Evolutionary conservation across 441 rosid species (phyloP), one percentile per base, ranked within the genome.

Genomic region (Metrosideros polymorpha): DNA sequence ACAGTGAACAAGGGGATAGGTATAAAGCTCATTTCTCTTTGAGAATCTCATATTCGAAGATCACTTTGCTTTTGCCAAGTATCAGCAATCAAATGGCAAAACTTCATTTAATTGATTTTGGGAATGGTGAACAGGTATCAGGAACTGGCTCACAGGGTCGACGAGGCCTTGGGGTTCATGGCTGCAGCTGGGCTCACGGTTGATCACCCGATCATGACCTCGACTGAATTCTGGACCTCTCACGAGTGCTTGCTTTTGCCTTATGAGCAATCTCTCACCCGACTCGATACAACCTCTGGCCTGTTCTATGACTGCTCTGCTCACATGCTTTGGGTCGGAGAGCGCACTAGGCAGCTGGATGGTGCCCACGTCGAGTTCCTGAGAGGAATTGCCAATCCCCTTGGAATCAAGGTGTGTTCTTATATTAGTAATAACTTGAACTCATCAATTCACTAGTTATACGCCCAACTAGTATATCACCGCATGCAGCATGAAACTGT

Each of bases 171-270:
- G 63, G 88, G 88, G 25, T 86, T 86, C 51, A 86, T 86, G 88
- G 82, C 85, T 52, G 88, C 88, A 0, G 88, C 88, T 6, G 88
- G 88, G 57, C 85, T 86, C 50, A 86, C 88, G 0, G 83, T 83
- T 57, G 88, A 86, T 17, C 88, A 86, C 66, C 88, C 88, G 9
- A 53, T 86, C 82, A 86, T 86, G 87, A 86, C 87, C 61, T 35
- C 87, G 3, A 85, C 87, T 0, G 87, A 85, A 39, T 85, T 85
- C 83, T 86, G 88, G 88, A 86, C 88, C 84, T 86, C 88, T 61
- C 88, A 86, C 14, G 88, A 86, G 85, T 83, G 88, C 75, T 83
- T 86, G 82, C 88, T 83, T 32, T 86, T 86, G 88, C 88, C 88
- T 71, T 86, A 66, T 49, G 88, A 86, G 83, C 88, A 86, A 66